Base-by-base conservation (phyloP, 345 rosid genomes). In the Clarkia xantiana region DNA sequence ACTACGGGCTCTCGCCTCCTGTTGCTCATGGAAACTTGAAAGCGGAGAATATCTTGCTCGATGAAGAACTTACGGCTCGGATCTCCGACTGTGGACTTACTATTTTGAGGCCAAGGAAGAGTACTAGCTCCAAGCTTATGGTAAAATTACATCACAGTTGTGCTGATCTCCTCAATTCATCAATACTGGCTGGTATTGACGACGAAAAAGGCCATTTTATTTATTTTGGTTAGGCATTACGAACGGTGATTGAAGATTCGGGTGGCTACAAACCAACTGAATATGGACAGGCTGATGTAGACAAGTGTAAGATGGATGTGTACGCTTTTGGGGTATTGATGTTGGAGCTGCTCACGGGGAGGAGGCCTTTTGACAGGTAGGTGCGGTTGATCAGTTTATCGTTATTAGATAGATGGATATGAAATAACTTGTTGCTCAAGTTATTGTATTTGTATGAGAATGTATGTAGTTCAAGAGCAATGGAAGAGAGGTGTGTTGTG, bases 261-360 rank as follows among this genome's bases (percentile, higher is more conserved):
- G 94, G 91, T 5, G 5, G 5, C 61, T 90, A 86, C 60, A 56
- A 69, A 41, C 86, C 88, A 45, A 91, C 86, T 45, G 97, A 86
- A 62, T 75, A 81, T 45, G 81, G 76, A 40, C 76, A 76, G 58
- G 76, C 78, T 14, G 93, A 81, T 63, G 71, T 60, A 50, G 79
- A 79, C 50, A 75, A 64, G 73, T 76, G 73, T 2, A 83, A 79
- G 68, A 62, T 63, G 45, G 97, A 90, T 63, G 68, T 75, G 15
- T 86, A 76, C 51, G 88, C 93, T 57, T 78, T 86, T 17, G 97
- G 96, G 20, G 96, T 90, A 49, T 65, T 86, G 66, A 88, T 90
- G 60, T 66, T 90, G 81, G 96, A 90, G 76, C 69, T 86, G 46
- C 59, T 86, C 49, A 90, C 96, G 1, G 94, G 94, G 67, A 76